Evolutionary conservation across 2,329 filamentous ascomycete genomes (phyloP).

Genomic region (Colletotrichum eleusines): DNA sequence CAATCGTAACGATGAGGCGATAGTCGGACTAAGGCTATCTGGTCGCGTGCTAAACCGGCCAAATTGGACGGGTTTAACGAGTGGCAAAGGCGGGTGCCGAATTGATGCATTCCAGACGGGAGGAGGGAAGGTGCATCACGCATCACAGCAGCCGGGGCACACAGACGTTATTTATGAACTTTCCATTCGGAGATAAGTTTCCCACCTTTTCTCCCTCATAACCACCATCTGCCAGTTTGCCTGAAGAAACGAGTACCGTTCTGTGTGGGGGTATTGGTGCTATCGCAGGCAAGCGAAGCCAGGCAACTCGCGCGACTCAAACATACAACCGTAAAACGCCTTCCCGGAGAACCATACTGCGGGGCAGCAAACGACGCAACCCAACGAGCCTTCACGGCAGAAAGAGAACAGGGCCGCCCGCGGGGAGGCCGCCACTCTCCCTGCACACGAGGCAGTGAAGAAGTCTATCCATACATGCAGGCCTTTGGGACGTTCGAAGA

Average conservation of each 20-base stretch:
- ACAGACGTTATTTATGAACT: conserved; percentile 22
- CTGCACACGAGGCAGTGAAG: conserved; percentile 48
- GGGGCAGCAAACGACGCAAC: conserved; percentile 40
- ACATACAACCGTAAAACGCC: conserved; percentile 56
- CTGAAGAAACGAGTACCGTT: conserved; percentile 52
- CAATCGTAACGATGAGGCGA: background rate
- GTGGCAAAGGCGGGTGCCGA: background rate
- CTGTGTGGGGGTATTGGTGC: conserved; percentile 54
- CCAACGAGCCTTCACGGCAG: conserved; percentile 32
- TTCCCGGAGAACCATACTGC: conserved; percentile 46
- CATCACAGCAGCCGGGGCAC: background rate
- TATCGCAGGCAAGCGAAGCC: conserved; percentile 44
- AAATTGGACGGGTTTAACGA: background rate
- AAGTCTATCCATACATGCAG: conserved; percentile 41
- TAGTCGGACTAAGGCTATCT: background rate
- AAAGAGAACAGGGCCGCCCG: conserved; percentile 46
- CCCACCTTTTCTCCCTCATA: conserved; percentile 33
- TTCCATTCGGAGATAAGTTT: conserved; percentile 40
- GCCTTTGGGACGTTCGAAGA: conserved; percentile 19
- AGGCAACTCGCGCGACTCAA: conserved; percentile 53
- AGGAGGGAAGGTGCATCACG: background rate
- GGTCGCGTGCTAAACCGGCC: background rate
- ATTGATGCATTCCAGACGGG: background rate
- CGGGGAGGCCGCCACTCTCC: conserved; percentile 57
- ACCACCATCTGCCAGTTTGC: conserved; percentile 46